Evolutionary conservation across 805 yeast genomes (phyloP).

Genomic region (Naumovozyma castellii): DNA sequence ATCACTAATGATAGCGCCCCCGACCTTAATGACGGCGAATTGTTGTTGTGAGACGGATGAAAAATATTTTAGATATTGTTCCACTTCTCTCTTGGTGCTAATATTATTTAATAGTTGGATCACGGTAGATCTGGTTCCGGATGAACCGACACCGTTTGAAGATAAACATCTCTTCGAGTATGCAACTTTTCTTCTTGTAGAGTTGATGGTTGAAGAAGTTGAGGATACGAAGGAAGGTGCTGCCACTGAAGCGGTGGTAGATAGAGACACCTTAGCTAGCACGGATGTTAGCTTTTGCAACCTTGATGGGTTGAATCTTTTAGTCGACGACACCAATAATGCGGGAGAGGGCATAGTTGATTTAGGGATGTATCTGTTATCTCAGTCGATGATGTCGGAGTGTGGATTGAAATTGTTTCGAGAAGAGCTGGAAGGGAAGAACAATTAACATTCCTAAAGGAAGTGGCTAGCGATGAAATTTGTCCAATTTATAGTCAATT

Average conservation of each 20-base stretch:
- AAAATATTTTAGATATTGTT: slow-evolving; percentile 92
- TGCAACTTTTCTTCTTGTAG: slow-evolving; percentile 18
- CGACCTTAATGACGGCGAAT: slow-evolving; percentile 96
- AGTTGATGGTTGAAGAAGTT: slow-evolving; percentile 5
- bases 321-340: slow-evolving; percentile 19
- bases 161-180: slow-evolving; percentile 22
- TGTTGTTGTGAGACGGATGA: slow-evolving; percentile 94
- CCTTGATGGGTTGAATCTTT: slow-evolving; percentile 16
- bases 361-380: too few relatives aligned
- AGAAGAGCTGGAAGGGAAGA: too few relatives aligned
- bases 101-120: slow-evolving; percentile 90
- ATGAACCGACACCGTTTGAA: slow-evolving; percentile 21
- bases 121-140: slow-evolving; percentile 79
- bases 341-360: slow-evolving; percentile 21
- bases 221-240: slow-evolving; percentile 9
- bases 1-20: slow-evolving; percentile 97
- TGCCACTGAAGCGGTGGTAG: slow-evolving; percentile 10
- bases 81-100: slow-evolving; percentile 96
- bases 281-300: slow-evolving; percentile 13
- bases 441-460: too few relatives aligned
- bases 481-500: slow-evolving; percentile 1
- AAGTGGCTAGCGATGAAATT: slow-evolving; percentile 7
- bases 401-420: too few relatives aligned
- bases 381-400: too few relatives aligned
- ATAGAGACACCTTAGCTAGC: slow-evolving; percentile 7